phyloP scores from a whole-genome alignment of 345 rosid genomes.

The Eucalyptus curtisii region DNA sequence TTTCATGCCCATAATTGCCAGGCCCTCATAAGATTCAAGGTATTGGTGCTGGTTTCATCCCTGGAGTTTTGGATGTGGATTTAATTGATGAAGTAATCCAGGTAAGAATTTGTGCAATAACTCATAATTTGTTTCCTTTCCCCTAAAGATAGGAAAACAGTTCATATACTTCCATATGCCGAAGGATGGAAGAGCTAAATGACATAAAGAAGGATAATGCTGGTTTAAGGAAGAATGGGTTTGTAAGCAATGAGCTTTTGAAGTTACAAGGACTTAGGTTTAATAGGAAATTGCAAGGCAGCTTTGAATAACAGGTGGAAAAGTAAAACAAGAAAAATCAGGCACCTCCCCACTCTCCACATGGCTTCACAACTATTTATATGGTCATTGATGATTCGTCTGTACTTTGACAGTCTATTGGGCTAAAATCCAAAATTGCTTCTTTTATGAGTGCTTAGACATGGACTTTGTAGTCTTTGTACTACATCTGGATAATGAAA shows the following conservation, averaged over 20 bases:
- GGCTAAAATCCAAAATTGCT: not conserved
- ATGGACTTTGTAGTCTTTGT: not conserved
- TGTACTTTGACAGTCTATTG: not conserved
- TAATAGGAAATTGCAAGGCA: not conserved
- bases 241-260: not conserved
- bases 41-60: constrained; percentile 61
- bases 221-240: not conserved
- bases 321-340: not conserved
- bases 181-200: not conserved
- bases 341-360: not conserved
- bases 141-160: not conserved
- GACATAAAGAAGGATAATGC: not conserved
- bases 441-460: not conserved
- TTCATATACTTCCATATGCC: not conserved
- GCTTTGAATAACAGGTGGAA: not conserved
- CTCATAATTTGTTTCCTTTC: not conserved
- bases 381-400: not conserved
- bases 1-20: not conserved
- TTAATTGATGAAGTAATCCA: constrained; percentile 37
- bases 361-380: not conserved
- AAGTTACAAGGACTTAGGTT: not conserved
- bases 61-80: constrained; percentile 28
- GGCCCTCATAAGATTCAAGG: constrained; percentile 61
- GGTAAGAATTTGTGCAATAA: constrained; percentile 7
- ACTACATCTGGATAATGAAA: not conserved